Evolutionary conservation across 2,329 filamentous ascomycete species (phyloP), one percentile per base, ranked within the genome.

Genomic region (Scortechinia acanthostroma): DNA sequence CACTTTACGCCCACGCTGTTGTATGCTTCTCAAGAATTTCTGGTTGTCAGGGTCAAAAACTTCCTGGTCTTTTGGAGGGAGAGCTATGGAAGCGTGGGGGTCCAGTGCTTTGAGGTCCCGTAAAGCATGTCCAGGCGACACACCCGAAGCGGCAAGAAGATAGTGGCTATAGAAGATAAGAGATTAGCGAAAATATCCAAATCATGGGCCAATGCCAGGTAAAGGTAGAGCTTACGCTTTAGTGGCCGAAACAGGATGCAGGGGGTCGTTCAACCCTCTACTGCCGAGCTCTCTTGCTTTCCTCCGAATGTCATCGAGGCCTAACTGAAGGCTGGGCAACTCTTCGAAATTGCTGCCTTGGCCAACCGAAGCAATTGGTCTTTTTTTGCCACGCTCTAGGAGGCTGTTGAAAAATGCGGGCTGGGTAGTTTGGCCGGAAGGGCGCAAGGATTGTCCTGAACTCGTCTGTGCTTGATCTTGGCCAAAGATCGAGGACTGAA

Each of bases 121-220:
- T 21, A 82, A 64, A 17, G 80, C 76, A 51, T 73, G 69, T 13
- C 74, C 75, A 19, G 78, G 74, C 50, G 78, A 76, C 42, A 84
- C 72, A 4, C 80, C 80, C 21, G 80, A 84, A 5, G 77, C 79
- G 16, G 79, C 78, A 42, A 84, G 71, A n/a, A 83, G 61, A 55
- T 82, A 83, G 52, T 82, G 79, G 33, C 73, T 76, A 45, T 23
- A 42, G 10, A 28, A 42, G 49, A 4, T 22, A 25, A 42, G 23
- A 46, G 4, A 21, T 3, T 28, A 22, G 19, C 25, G n/a, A 10
- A n/a, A 30, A 10, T 30, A n/a, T 30, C 10, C 25, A 10, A 30
- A 6, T 42, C 14, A 43, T 30, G 25, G 10, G 10, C 28, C 25
- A 16, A 25, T 45, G 23, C 4, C 43, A 19, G 21, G 21, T 16